Evolutionary conservation across 495 filamentous ascomycete species (phyloP), one percentile per base, ranked within the genome.

Genomic region (Penicillium mononematosum): DNA sequence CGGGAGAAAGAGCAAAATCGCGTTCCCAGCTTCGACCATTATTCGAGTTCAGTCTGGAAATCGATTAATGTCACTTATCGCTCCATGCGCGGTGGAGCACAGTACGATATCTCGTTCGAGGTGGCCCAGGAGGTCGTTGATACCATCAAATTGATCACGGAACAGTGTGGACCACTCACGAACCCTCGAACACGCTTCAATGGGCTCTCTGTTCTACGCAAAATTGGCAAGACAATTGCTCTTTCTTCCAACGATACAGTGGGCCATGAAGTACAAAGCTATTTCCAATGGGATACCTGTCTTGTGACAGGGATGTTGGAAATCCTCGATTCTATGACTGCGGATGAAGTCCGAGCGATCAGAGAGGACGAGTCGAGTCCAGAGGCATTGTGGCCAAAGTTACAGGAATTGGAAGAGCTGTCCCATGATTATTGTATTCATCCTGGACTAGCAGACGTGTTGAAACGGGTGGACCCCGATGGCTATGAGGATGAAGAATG

Each of bases 201-300:
- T 52, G 65, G 56, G 4, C 47, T 68, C 3, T 59, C 53, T 2
- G 57, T 56, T 12, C 52, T 62, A 1, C 53, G 57, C 29, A 65
- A 65, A 43, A 65, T 65, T 20, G 65, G 62, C 12, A 62, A 65
- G 56, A 62, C 50, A 3, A 60, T 65, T 48, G 42, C 32, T 0
- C 45, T 68, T 17, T 55, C 47, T 27, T 19, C 19, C 3, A 31
- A 34, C 29, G 45, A 60, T 58, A 44, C 29, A 5, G 4, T 68
- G 2, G 53, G 56, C 14, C 53, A 52, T 39, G 59, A 68, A 38
- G 57, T 65, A 24, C 62, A 50, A 39, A 56, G 58, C 29, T 12
- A 19, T 3, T 67, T 60, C 14, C 34, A 56, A 31, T 56, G 32
- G 11, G 49, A 60, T 32, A 2, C 22, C 0, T 29, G 22, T 31